Evolutionary conservation across 1,284 basidiomycete species (phyloP).

Genomic region (Sphagnurus paluster): DNA sequence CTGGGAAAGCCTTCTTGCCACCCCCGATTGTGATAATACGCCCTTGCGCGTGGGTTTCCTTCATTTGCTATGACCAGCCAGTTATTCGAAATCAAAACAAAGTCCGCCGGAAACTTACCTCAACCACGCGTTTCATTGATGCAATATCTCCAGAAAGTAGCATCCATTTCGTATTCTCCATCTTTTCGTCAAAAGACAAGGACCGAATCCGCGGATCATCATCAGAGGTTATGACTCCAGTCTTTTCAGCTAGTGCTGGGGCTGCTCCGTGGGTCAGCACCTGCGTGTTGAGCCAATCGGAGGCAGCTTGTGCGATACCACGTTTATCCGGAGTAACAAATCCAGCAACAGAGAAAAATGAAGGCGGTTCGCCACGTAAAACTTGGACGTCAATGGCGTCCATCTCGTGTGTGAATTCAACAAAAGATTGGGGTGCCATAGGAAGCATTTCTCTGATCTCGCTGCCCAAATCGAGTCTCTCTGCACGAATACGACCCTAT

Average conservation of each 20-base stretch:
- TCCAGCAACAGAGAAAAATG: slow-evolving; percentile 15
- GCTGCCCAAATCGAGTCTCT: slow-evolving; percentile 9
- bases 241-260: slow-evolving; percentile 15
- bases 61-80: slow-evolving; percentile 20
- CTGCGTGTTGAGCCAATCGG: slow-evolving; percentile 23
- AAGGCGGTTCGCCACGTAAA: slow-evolving; percentile 12
- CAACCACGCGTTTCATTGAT: slow-evolving; percentile 24
- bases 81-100: background rate
- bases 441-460: slow-evolving; percentile 12
- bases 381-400: slow-evolving; percentile 6
- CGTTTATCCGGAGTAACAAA: slow-evolving; percentile 9
- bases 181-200: slow-evolving; percentile 25
- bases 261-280: slow-evolving; percentile 13
- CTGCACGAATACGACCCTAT: slow-evolving; percentile 23
- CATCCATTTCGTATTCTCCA: slow-evolving; percentile 27
- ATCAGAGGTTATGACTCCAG: slow-evolving; percentile 18
- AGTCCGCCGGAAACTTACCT: slow-evolving; percentile 20
- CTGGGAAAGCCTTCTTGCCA: slow-evolving; percentile 8
- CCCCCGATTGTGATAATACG: slow-evolving; percentile 15
- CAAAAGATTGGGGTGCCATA: slow-evolving; percentile 7
- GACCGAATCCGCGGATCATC: slow-evolving; percentile 34
- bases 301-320: slow-evolving; percentile 6
- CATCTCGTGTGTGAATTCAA: slow-evolving; percentile 10
- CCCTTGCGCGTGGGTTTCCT: slow-evolving; percentile 13
- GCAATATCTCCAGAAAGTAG: slow-evolving; percentile 24